These are phyloP conservation scores for Penicillium ochrochloron DNA, from an alignment of 495 filamentous ascomycete species.

Conservation along the genomic window DNA sequence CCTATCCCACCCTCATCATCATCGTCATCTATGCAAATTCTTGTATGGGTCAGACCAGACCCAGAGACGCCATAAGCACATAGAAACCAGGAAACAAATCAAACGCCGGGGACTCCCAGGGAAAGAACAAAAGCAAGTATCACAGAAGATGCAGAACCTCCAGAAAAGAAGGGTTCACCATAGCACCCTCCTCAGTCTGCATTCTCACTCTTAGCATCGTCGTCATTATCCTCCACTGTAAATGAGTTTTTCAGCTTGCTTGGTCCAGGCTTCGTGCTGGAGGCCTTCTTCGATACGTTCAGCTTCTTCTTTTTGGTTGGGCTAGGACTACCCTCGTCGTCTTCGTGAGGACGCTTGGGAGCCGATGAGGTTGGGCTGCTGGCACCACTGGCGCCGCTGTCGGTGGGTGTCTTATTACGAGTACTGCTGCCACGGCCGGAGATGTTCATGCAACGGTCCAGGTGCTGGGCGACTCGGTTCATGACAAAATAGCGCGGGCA, in stretches of 20 bases:
- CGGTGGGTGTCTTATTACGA: constrained; percentile 52
- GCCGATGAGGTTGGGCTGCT: constrained; percentile 44
- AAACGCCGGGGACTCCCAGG: constrained; percentile 7
- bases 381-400: constrained; percentile 40
- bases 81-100: background rate
- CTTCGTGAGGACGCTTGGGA: constrained; percentile 47
- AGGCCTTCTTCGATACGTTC: constrained; percentile 45
- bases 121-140: constrained; percentile 3
- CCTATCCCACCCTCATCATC: constrained; percentile 27
- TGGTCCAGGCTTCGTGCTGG: constrained; percentile 45
- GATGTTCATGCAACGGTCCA: constrained; percentile 80
- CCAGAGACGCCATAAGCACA: constrained; percentile 33
- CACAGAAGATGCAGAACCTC: constrained; percentile 25
- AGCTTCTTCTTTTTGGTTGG: constrained; percentile 54
- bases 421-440: constrained; percentile 67
- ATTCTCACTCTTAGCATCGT: constrained; percentile 37
- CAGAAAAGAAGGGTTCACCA: background rate
- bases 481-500: constrained; percentile 65
- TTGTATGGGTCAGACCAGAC: constrained; percentile 24
- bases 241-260: constrained; percentile 53
- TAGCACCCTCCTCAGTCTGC: constrained; percentile 22
- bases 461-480: constrained; percentile 69
- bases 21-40: constrained; percentile 41
- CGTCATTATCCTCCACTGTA: constrained; percentile 36
- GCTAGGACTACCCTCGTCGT: constrained; percentile 42